Percentiles rank a stretch among this genome's conserved stretches.
These are phyloP conservation scores for Microbotryum intermedium DNA, from an alignment of 1,284 basidiomycete genomes.

Conservation along the genomic window DNA sequence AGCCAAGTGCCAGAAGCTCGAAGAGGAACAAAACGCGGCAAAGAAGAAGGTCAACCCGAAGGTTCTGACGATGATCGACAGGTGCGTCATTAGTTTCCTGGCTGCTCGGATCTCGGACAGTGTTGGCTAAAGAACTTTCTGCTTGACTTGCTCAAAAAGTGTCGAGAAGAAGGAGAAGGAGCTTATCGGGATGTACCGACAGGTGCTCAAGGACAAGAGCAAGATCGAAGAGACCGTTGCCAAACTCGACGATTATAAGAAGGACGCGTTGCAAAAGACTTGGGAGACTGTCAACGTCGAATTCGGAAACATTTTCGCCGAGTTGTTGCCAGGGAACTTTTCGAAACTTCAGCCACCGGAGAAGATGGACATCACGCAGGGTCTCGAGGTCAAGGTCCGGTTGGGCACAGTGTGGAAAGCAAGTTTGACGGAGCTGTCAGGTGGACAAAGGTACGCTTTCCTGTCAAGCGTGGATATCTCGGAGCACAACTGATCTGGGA, in stretches of 20 bases:
- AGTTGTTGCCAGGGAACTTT: slow-evolving; percentile 92
- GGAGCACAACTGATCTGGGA: slow-evolving; percentile 22
- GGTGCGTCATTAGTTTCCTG: slow-evolving; percentile 46
- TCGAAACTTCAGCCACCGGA: slow-evolving; percentile 91
- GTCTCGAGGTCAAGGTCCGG: slow-evolving; percentile 92
- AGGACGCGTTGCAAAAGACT: slow-evolving; percentile 83
- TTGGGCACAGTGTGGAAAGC: slow-evolving; percentile 96
- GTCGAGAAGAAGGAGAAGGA: slow-evolving; percentile 89
- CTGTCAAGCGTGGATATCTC: background rate
- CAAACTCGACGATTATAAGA: slow-evolving; percentile 88
- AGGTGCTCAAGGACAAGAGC: slow-evolving; percentile 84
- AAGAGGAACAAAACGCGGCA: slow-evolving; percentile 72
- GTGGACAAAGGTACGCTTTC: slow-evolving; percentile 77
- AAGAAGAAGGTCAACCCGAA: slow-evolving; percentile 94
- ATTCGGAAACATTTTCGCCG: slow-evolving; percentile 93
- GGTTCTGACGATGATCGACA: slow-evolving; percentile 92
- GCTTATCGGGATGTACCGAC: slow-evolving; percentile 78
- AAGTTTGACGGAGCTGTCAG: slow-evolving; percentile 89
- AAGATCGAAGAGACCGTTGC: slow-evolving; percentile 94
- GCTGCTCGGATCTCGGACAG: background rate
- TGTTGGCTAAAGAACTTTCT: background rate
- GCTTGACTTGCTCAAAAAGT: slow-evolving; percentile 43
- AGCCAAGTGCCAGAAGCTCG: slow-evolving; percentile 64
- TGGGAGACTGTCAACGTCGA: slow-evolving; percentile 94
- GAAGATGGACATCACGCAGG: slow-evolving; percentile 83